These are phyloP conservation scores for Microbotryum saponariae DNA, from an alignment of 1,284 basidiomycete genomes.

Conservation along the genomic window DNA sequence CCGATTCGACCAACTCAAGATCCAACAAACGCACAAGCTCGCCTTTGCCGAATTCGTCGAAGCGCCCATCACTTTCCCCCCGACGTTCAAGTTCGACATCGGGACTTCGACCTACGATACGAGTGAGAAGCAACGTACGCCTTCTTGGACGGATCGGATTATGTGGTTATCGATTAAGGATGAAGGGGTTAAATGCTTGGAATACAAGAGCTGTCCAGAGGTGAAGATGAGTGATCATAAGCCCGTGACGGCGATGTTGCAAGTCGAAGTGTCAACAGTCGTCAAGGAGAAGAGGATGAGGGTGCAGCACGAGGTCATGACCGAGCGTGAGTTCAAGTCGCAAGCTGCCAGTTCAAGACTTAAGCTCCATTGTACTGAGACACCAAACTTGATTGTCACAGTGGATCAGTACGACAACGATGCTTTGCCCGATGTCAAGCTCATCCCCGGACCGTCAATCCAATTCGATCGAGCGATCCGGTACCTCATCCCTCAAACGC, in stretches of 20 bases:
- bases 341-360: not conserved
- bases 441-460: constrained; percentile 18
- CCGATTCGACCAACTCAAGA: constrained; percentile 57
- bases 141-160: constrained; percentile 59
- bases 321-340: constrained; percentile 3
- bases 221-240: constrained; percentile 31
- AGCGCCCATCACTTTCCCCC: constrained; percentile 39
- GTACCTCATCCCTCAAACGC: constrained; percentile 1
- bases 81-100: constrained; percentile 94
- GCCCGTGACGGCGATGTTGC: constrained; percentile 27
- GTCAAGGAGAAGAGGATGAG: constrained; percentile 3
- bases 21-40: constrained; percentile 13
- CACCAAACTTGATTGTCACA: not conserved
- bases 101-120: constrained; percentile 71
- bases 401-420: constrained; percentile 11
- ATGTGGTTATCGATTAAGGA: constrained; percentile 19
- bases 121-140: constrained; percentile 76
- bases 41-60: constrained; percentile 32
- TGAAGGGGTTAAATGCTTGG: constrained; percentile 2
- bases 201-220: constrained; percentile 19
- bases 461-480: constrained; percentile 11
- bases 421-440: constrained; percentile 17
- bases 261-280: constrained; percentile 14
- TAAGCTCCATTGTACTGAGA: no score
- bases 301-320: constrained; percentile 14